Evolutionary conservation across 345 rosid species (phyloP).

Genomic region (Eucalyptus globulus): DNA sequence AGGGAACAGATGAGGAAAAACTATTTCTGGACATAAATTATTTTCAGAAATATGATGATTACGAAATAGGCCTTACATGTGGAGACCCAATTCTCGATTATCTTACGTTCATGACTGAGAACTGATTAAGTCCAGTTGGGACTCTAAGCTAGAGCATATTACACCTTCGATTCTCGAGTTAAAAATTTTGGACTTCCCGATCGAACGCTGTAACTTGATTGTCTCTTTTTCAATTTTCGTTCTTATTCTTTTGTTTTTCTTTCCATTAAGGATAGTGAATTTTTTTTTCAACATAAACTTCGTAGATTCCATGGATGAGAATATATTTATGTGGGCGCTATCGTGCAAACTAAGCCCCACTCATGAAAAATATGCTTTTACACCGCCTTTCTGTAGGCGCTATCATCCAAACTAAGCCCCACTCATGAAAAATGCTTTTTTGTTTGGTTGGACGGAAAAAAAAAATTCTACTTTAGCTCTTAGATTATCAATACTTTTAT

Average conservation of each 20-base stretch:
- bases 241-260: neutral
- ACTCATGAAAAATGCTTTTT: neutral
- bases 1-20: too few relatives aligned
- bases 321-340: neutral
- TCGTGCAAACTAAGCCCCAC: neutral
- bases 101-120: neutral
- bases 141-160: neutral
- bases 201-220: neutral
- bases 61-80: too few relatives aligned
- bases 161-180: neutral
- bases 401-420: neutral
- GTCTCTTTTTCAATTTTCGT: neutral
- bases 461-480: neutral
- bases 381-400: neutral
- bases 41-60: rapidly evolving
- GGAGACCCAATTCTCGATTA: too few relatives aligned
- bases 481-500: neutral
- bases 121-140: neutral
- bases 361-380: neutral
- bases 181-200: too few relatives aligned
- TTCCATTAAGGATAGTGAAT: neutral
- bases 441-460: too few relatives aligned
- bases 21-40: rapidly evolving
- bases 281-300: neutral
- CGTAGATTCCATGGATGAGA: neutral